Percentiles rank a stretch among this genome's conserved stretches.
Conservation (phyloP, 768 basidiomycete genomes). For the Infundibulicybe gibba region DNA sequence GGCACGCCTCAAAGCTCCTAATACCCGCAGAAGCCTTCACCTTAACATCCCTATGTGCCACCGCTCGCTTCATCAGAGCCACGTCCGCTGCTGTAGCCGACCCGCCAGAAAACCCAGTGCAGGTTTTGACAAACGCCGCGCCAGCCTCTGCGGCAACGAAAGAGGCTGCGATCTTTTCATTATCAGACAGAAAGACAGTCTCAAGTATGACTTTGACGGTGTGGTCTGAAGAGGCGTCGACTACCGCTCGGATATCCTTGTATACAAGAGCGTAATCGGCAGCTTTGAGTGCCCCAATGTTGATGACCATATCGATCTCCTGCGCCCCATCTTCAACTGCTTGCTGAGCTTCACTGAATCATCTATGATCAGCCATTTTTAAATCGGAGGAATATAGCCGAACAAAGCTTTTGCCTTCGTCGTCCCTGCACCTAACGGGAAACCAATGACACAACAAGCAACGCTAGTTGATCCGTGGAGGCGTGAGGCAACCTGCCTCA, state of each 20-base stretch:
- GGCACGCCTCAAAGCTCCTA: constrained; percentile 39
- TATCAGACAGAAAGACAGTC: constrained; percentile 40
- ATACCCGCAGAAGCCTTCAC: constrained; percentile 54
- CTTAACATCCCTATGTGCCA: constrained; percentile 35
- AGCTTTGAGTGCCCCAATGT: constrained; percentile 42
- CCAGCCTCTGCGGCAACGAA: constrained; percentile 47
- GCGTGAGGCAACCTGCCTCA: constrained; percentile 35
- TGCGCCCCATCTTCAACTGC: constrained; percentile 43
- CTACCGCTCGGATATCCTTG: constrained; percentile 35
- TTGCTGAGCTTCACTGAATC: constrained; percentile 37
- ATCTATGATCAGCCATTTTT: background rate
- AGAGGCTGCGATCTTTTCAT: constrained; percentile 43
- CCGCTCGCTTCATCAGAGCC: constrained; percentile 35
- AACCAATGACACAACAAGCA: constrained; percentile 46
- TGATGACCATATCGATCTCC: constrained; percentile 52
- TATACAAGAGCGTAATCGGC: constrained; percentile 31
- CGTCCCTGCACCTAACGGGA: constrained; percentile 46
- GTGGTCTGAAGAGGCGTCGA: constrained; percentile 24
- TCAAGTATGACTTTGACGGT: constrained; percentile 53
- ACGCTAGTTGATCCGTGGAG: constrained; percentile 32
- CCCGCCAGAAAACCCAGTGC: constrained; percentile 47
- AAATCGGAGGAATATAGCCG: constrained; percentile 9
- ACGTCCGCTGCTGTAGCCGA: constrained; percentile 44
- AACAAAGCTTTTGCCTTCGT: constrained; percentile 42
- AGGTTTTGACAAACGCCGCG: constrained; percentile 51